Evolutionary conservation across 2,329 filamentous ascomycete genomes (phyloP).

Genomic region (Bipolaris cookei): DNA sequence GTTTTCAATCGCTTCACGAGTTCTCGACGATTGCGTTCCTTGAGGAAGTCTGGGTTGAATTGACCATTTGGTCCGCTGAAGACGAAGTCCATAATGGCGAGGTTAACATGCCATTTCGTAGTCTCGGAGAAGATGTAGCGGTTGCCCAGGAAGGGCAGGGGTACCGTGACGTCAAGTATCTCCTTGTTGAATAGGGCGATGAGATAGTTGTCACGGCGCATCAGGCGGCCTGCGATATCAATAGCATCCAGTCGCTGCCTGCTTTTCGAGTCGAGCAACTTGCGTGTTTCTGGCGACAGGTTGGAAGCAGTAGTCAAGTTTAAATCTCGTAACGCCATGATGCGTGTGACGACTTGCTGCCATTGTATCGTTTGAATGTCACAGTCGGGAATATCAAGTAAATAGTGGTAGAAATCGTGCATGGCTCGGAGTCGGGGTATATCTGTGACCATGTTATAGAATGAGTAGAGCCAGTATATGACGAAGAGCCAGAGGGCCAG

Average conservation of each 20-base stretch:
- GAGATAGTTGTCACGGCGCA: conserved; percentile 96
- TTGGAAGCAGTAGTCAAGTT: conserved; percentile 81
- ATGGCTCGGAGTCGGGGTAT: conserved; percentile 75
- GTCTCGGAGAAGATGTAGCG: conserved; percentile 87
- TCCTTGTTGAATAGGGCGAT: conserved; percentile 99
- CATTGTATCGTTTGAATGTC: conserved; percentile 95
- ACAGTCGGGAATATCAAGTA: conserved; percentile 80
- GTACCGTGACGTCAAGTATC: conserved; percentile 83
- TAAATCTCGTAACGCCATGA: conserved; percentile 83
- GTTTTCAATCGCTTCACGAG: conserved; percentile 78
- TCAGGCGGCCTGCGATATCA: conserved; percentile 94
- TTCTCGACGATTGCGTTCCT: conserved; percentile 77
- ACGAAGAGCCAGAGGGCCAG: conserved; percentile 82
- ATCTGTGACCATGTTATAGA: conserved; percentile 75
- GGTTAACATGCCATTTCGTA: conserved; percentile 88
- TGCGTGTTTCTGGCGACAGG: conserved; percentile 64
- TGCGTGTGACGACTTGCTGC: conserved; percentile 85
- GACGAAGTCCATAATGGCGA: conserved; percentile 90
- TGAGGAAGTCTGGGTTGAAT: conserved; percentile 83
- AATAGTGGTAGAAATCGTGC: conserved; percentile 82
- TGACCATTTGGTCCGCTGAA: conserved; percentile 85
- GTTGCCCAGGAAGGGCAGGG: conserved; percentile 79
- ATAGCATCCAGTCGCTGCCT: conserved; percentile 95
- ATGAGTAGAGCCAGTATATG: conserved; percentile 83
- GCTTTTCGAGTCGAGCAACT: conserved; percentile 78